phyloP scores from a whole-genome alignment of 176 grass and related monocot genomes.

The Carex cristatella region DNA sequence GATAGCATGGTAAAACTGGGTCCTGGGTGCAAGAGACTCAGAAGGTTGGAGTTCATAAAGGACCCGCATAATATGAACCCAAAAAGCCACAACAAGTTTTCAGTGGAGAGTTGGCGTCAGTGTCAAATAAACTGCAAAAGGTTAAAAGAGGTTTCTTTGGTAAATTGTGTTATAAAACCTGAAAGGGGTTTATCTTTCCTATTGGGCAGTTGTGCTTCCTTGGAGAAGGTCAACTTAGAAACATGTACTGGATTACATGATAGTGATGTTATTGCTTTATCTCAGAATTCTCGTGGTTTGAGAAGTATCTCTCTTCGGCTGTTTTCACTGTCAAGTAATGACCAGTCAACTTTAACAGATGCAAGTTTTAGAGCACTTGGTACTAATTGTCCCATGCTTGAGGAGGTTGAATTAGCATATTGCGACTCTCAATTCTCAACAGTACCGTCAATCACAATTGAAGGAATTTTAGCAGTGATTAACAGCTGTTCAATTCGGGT shows the following conservation, averaged over 20 bases:
- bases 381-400: constrained; percentile 38
- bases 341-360: constrained; percentile 34
- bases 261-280: constrained; percentile 40
- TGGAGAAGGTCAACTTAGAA: constrained; percentile 56
- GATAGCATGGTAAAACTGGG: constrained; percentile 40
- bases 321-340: not conserved
- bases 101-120: constrained; percentile 4
- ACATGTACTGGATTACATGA: constrained; percentile 48
- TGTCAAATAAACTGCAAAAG: constrained; percentile 29
- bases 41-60: constrained; percentile 51
- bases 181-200: constrained; percentile 42
- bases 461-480: constrained; percentile 38
- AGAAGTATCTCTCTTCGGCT: constrained; percentile 42
- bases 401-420: constrained; percentile 50
- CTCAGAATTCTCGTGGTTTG: constrained; percentile 45
- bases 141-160: constrained; percentile 53
- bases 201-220: constrained; percentile 33
- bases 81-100: not conserved
- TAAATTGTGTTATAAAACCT: constrained; percentile 34
- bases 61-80: constrained; percentile 29
- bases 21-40: constrained; percentile 46
- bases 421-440: not conserved
- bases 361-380: constrained; percentile 39
- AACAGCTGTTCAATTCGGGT: constrained; percentile 37
- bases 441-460: constrained; percentile 33